These are phyloP conservation scores for Huiozyma naganishii DNA, from an alignment of 805 yeast species.

Conservation along the genomic window DNA sequence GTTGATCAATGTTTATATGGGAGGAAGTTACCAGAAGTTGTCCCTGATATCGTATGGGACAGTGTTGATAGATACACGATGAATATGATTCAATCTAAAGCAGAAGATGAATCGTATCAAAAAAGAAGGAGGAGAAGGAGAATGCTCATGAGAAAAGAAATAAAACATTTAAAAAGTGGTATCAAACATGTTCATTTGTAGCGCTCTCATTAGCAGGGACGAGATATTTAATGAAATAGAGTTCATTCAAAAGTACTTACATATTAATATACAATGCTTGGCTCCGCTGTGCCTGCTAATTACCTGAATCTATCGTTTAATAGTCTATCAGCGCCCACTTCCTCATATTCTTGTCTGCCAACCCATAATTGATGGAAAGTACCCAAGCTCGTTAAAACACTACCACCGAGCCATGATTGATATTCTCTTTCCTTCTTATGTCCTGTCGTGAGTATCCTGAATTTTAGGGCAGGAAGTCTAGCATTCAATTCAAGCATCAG, in stretches of 20 bases:
- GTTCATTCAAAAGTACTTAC: neutral
- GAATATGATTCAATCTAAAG: constrained; percentile 5
- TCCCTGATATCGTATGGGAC: constrained; percentile 68
- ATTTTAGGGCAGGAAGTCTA: constrained; percentile 73
- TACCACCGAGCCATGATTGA: constrained; percentile 88
- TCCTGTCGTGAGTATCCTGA: constrained; percentile 75
- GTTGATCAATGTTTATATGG: constrained; percentile 95
- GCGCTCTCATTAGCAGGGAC: neutral
- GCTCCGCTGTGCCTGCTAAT: neutral
- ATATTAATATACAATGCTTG: neutral
- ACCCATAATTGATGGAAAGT: constrained; percentile 96
- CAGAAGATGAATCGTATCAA: constrained; percentile 7
- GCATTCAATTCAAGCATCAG: constrained; percentile 58
- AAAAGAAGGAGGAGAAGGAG: constrained; percentile 15
- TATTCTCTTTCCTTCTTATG: constrained; percentile 64
- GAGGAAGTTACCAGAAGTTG: constrained; percentile 65
- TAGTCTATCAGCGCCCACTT: constrained; percentile 75
- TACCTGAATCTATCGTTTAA: constrained; percentile 75
- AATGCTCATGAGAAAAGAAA: constrained; percentile 13
- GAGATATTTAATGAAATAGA: neutral
- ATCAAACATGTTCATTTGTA: constrained; percentile 19
- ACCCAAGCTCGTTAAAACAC: constrained; percentile 77
- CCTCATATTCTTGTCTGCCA: constrained; percentile 74
- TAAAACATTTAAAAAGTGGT: constrained; percentile 22
- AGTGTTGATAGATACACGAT: constrained; percentile 40